Base-by-base conservation (phyloP, 345 rosid genomes). In the Salix suchowensis region DNA sequence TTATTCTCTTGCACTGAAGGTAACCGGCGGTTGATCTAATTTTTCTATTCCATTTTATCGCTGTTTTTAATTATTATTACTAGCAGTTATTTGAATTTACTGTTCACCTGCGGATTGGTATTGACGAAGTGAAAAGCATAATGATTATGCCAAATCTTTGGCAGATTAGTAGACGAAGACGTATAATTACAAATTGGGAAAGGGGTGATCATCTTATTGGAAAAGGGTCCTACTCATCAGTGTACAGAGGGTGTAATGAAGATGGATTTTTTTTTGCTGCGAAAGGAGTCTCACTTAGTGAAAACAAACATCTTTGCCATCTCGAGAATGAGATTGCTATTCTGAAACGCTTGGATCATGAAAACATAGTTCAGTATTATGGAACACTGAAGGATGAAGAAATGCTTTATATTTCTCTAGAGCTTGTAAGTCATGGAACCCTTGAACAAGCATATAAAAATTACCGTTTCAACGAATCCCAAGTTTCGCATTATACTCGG, bases 381-480 rank as follows among this genome's bases (percentile, higher is more conserved):
- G 55, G 55, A 50, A 16, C 55, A n/a, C n/a, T n/a, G n/a, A n/a
- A n/a, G n/a, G n/a, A n/a, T n/a, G n/a, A n/a, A n/a, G n/a, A n/a
- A n/a, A n/a, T n/a, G 62, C 71, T 81, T 4, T 81, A 68, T 64
- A 76, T 81, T 74, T 81, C 76, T 50, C 78, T 81, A 67, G 80
- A 81, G 80, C 80, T 81, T 1, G 83, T 72, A 15, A 81, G 74
- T 44, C 62, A 81, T 23, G 83, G 83, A 48, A 76, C 83, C 23
- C 77, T 81, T 46, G 50, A 75, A 30, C 68, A 30, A 62, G 80
- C 77, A 50, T 40, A 40, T 10, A 40, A 40, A 13, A 77, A 50
- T 30, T 81, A 52, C 44, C 60, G 28, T 68, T 50, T 81, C 37
- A 39, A 48, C 60, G 80, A 81, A 72, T 72, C 77, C 16, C 80